Percentiles rank a stretch among this genome's conserved stretches.
These are phyloP conservation scores for Ophiosphaerella narmari DNA, from an alignment of 2,329 filamentous ascomycete species.

Conservation along the genomic window DNA sequence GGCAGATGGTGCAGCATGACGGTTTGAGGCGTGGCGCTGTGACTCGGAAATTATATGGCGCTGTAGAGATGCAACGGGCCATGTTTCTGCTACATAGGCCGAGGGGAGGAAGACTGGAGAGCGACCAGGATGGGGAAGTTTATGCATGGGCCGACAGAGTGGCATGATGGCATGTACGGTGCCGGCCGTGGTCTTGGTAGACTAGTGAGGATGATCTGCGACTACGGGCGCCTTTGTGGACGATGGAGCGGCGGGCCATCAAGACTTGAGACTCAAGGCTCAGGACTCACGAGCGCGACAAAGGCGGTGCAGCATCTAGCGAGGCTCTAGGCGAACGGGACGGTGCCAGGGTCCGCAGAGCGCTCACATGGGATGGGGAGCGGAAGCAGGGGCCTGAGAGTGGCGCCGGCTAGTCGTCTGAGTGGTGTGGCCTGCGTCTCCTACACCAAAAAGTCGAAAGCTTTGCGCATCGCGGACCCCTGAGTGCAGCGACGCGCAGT, in stretches of 20 bases:
- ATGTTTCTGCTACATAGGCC: conserved; percentile 4
- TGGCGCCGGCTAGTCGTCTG: no score
- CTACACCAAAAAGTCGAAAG: conserved; percentile 5
- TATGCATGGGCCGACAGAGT: not conserved
- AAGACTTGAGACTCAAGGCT: no score
- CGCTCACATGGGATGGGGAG: conserved; percentile 7
- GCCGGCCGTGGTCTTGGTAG: not conserved
- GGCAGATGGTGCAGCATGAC: conserved; percentile 8
- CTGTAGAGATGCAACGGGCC: conserved; percentile 4
- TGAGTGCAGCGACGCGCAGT: not conserved
- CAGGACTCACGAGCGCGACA: not conserved
- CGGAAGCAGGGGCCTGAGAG: conserved; percentile 5
- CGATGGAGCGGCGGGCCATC: no score
- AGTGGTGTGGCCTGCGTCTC: not conserved
- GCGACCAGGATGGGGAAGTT: not conserved
- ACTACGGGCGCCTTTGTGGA: not conserved
- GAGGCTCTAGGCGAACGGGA: conserved; percentile 12
- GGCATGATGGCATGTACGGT: no score
- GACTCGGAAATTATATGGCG: conserved; percentile 28
- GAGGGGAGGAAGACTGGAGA: not conserved
- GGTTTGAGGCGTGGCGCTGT: conserved; percentile 15
- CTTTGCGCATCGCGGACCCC: conserved; percentile 7
- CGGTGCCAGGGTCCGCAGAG: conserved; percentile 1
- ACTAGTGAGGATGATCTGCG: not conserved
- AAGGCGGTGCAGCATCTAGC: not conserved